A percentile compares a stretch with the other conserved stretches of the same genome.
These are phyloP conservation scores for Salinomyces thailandicus DNA, from an alignment of 2,329 filamentous ascomycete genomes.

Conservation along the genomic window DNA sequence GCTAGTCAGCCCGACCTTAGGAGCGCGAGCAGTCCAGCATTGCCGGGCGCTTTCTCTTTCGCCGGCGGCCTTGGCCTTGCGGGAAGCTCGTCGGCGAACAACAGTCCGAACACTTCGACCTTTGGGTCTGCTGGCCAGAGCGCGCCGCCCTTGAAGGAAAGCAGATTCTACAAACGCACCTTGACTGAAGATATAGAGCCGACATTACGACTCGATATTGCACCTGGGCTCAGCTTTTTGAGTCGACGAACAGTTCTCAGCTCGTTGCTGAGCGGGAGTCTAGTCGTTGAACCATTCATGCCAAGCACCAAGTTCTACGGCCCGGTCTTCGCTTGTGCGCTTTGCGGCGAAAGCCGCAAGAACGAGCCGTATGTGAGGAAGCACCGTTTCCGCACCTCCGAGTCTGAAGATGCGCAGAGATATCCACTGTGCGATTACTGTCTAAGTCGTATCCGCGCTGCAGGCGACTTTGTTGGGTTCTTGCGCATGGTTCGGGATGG, in stretches of 20 bases:
- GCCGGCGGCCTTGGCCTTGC: background rate
- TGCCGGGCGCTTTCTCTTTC: constrained; percentile 34
- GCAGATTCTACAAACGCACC: constrained; percentile 85
- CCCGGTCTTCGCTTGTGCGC: constrained; percentile 60
- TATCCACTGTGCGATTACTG: constrained; percentile 90
- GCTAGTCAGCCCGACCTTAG: constrained; percentile 44
- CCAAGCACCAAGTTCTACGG: constrained; percentile 43
- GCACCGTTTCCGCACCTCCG: constrained; percentile 80
- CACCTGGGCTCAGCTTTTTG: constrained; percentile 87
- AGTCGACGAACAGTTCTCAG: constrained; percentile 74
- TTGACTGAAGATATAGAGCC: constrained; percentile 89
- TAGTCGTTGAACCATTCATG: constrained; percentile 78
- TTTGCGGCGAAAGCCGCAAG: constrained; percentile 76
- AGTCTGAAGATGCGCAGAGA: constrained; percentile 73
- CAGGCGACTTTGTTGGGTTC: constrained; percentile 88
- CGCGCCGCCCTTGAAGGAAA: constrained; percentile 66
- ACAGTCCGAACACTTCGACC: constrained; percentile 18
- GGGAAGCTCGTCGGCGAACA: constrained; percentile 11
- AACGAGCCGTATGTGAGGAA: constrained; percentile 62
- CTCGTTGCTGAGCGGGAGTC: constrained; percentile 70
- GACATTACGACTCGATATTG: constrained; percentile 76
- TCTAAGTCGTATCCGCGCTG: constrained; percentile 68
- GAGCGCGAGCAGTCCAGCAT: constrained; percentile 25
- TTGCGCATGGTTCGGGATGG: constrained; percentile 85
- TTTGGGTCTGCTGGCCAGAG: constrained; percentile 18